Evolutionary conservation across 2,329 filamentous ascomycete species (phyloP).

Genomic region (Sporothrix euskadiensis): DNA sequence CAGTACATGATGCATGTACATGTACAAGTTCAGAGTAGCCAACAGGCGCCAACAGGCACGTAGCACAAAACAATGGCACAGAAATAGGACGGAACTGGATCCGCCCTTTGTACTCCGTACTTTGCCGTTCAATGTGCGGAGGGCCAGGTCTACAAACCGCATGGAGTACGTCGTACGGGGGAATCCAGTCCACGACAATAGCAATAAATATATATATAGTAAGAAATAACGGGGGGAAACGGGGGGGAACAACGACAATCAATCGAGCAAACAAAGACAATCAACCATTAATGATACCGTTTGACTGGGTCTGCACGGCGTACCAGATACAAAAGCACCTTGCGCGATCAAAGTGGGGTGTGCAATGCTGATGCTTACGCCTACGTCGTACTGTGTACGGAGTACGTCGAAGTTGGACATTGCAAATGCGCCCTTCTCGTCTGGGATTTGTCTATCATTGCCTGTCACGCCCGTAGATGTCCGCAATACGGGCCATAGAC

Average conservation of each 20-base stretch:
- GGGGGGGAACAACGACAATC: background rate
- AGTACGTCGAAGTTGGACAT: background rate
- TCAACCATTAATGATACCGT: background rate
- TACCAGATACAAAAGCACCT: background rate
- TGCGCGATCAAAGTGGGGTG: background rate
- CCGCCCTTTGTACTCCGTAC: slow-evolving; percentile 2
- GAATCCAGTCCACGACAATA: background rate
- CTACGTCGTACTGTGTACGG: too few relatives aligned
- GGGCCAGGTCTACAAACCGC: background rate
- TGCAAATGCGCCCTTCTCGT: background rate
- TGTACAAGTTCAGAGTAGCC: background rate
- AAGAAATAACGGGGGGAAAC: background rate
- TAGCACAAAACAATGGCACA: slow-evolving; percentile 6
- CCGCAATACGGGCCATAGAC: background rate
- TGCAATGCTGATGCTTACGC: background rate
- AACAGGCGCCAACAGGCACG: slow-evolving; percentile 1
- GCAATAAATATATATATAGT: background rate
- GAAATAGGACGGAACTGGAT: background rate
- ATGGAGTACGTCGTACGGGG: background rate
- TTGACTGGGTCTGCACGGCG: background rate
- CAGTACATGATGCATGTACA: background rate
- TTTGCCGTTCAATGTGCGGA: background rate
- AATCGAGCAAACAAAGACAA: slow-evolving; percentile 1
- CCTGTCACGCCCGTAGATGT: background rate
- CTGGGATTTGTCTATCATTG: background rate